Percentiles rank a stretch among this genome's conserved stretches.
phyloP scores from a whole-genome alignment of 2,329 filamentous ascomycete species.

The Lasiodiplodia theobromae region DNA sequence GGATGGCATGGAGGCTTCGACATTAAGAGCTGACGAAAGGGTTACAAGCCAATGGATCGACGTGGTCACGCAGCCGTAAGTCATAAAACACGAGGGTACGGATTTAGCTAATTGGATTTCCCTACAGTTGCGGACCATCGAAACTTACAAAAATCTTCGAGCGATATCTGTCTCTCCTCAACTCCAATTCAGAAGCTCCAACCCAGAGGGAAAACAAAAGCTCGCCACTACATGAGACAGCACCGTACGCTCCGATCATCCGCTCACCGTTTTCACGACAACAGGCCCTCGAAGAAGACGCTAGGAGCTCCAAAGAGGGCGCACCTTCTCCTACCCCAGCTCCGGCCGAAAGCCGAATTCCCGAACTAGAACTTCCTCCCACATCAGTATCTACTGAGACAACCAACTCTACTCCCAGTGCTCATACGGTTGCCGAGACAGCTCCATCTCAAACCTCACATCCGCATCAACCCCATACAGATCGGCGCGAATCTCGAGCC shows the following conservation, averaged over 20 bases:
- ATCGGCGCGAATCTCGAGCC: not conserved
- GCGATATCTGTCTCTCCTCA: not conserved
- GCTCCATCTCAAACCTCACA: no score
- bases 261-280: not conserved
- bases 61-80: conserved; percentile 43
- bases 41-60: conserved; percentile 38
- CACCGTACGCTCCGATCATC: not conserved
- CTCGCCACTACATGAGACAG: not conserved
- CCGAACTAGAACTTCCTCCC: not conserved
- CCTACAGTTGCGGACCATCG: conserved; percentile 41
- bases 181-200: not conserved
- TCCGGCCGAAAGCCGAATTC: not conserved
- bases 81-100: no score
- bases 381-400: not conserved
- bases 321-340: not conserved
- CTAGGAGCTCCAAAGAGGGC: not conserved
- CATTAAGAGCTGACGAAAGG: not conserved
- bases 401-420: no score
- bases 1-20: conserved; percentile 12
- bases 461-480: not conserved
- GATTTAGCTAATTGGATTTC: not conserved
- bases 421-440: no score
- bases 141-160: conserved; percentile 45
- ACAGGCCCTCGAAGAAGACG: not conserved
- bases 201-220: not conserved